phyloP scores from a whole-genome alignment of 78 protist species.

The Dictyostelium brefeldianum region DNA sequence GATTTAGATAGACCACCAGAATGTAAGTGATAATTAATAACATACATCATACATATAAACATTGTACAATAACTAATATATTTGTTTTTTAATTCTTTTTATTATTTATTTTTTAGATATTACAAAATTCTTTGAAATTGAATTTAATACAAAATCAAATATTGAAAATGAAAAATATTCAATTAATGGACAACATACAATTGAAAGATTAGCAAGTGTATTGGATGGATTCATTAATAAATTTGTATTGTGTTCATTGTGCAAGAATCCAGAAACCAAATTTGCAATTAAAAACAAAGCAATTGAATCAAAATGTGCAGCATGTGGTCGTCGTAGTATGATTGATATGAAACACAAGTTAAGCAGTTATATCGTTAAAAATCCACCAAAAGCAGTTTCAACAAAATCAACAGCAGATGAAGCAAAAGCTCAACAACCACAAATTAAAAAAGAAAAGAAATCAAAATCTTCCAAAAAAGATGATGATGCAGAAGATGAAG shows the following conservation, averaged over 20 bases:
- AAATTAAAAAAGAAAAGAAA: constrained; percentile 30
- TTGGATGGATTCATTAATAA: constrained; percentile 91
- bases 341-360: constrained; percentile 70
- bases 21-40: too few relatives aligned
- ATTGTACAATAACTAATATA: too few relatives aligned
- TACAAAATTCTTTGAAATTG: constrained; percentile 93
- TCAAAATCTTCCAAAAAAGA: not conserved
- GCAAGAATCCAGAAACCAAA: constrained; percentile 93
- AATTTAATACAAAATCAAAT: constrained; percentile 92
- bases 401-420: constrained; percentile 22
- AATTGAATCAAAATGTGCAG: constrained; percentile 81
- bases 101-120: constrained; percentile 40
- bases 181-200: constrained; percentile 90
- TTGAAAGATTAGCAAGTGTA: constrained; percentile 67
- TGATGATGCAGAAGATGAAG: constrained; percentile 47
- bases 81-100: not conserved
- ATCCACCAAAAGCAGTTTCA: constrained; percentile 85
- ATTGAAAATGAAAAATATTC: constrained; percentile 82
- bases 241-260: constrained; percentile 93
- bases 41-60: too few relatives aligned
- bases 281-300: constrained; percentile 36
- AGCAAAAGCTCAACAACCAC: constrained; percentile 14
- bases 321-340: constrained; percentile 85
- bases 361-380: constrained; percentile 83
- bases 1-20: constrained; percentile 91